Base-by-base conservation (phyloP, 805 yeast species). In the Candida easanensis region DNA sequence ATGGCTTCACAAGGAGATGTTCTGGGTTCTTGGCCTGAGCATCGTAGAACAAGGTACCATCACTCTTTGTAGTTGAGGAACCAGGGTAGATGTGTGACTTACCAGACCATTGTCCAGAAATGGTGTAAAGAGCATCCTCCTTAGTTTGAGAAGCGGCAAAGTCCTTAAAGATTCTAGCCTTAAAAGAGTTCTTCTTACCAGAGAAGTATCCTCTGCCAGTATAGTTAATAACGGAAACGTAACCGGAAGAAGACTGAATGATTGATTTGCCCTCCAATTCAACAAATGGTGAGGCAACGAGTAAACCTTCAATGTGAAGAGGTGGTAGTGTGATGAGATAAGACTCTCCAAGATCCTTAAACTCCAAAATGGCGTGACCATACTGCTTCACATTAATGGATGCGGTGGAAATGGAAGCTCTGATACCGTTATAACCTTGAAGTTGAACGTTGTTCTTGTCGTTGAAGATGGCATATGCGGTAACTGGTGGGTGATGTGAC, bases 401-500 rank as follows among this genome's bases (percentile, higher is more conserved):
- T 11, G 89, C 73, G 33, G 89, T 74, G 19, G 90, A 75, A 67
- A 93, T 83, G 18, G 87, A 79, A 20, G 97, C 90, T 64, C 79
- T 85, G 58, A 91, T 79, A 31, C 91, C 91, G 60, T 87, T 90
- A 68, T 88, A 91, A 41, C 99, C 99, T 64, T 90, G 86, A 49
- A 89, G 70, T 33, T 70, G 66, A 20, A 84, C 82, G 26, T 82
- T 74, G 62, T 83, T 74, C 56, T 79, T 77, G 49, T 81, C 85
- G 62, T 89, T 89, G 58, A 77, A 69, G 43, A 93, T 77, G 33
- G 89, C 78, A 62, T 89, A 93, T 6, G 93, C 97, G n/a, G 98
- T 90, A 27, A 86, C 83, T 20, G 99, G 98, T 15, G 99, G 99
- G 64, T 93, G 99, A 68, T 93, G 99, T 49, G 90, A 82, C 13